Conservation (phyloP, 2,329 filamentous ascomycete species). For the Mariannaea sp. region DNA sequence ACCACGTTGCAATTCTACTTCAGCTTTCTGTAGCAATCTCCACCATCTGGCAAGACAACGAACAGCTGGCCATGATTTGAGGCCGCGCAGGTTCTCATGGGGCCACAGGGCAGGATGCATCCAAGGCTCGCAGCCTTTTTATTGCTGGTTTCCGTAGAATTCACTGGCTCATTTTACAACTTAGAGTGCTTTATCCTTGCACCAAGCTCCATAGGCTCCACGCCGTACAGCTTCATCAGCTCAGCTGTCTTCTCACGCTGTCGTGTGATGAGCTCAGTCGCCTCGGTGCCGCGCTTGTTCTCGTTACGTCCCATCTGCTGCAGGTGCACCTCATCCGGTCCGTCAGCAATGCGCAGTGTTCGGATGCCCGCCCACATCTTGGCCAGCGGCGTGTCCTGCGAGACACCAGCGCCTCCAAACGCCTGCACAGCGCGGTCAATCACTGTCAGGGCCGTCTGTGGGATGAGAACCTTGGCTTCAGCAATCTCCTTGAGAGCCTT, state of each 20-base stretch:
- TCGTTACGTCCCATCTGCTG: conserved; percentile 81
- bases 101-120: not conserved
- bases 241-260: conserved; percentile 69
- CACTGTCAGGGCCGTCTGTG: conserved; percentile 78
- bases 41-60: conserved; percentile 23
- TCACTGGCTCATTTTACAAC: conserved; percentile 43
- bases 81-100: conserved; percentile 5
- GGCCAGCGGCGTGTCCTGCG: conserved; percentile 91
- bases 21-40: conserved; percentile 5
- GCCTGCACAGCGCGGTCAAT: conserved; percentile 95
- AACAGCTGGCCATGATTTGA: conserved; percentile 8
- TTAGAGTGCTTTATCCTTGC: conserved; percentile 55
- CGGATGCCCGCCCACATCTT: conserved; percentile 80
- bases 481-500: conserved; percentile 90
- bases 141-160: not conserved
- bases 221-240: conserved; percentile 64
- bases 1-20: too few relatives aligned
- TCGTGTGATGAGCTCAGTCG: conserved; percentile 63
- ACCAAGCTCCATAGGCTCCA: conserved; percentile 54
- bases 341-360: conserved; percentile 86
- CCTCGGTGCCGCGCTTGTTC: conserved; percentile 69
- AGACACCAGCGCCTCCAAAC: conserved; percentile 88
- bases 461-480: conserved; percentile 91
- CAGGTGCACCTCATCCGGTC: conserved; percentile 93
- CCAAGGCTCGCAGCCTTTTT: too few relatives aligned